Evolutionary conservation across 2,329 filamentous ascomycete genomes (phyloP).

Genomic region (Cladosporium halotolerans): DNA sequence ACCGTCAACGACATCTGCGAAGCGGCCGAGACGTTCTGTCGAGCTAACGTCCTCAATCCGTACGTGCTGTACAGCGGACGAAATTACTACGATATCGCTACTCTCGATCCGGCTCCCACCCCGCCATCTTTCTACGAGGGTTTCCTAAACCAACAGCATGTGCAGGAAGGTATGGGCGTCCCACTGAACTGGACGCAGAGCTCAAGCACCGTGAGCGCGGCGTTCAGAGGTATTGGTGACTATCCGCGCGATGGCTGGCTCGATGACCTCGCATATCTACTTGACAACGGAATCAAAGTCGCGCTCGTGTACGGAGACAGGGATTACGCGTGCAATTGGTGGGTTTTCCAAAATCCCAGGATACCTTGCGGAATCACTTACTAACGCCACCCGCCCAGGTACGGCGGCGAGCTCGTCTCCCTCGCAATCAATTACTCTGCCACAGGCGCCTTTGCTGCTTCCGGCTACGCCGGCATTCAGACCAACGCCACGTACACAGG

Average conservation of each 20-base stretch:
- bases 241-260: constrained; percentile 34
- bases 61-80: constrained; percentile 38
- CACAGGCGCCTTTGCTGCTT: constrained; percentile 39
- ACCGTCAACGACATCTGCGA: constrained; percentile 39
- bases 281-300: constrained; percentile 47
- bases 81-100: constrained; percentile 53
- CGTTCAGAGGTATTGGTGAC: constrained; percentile 34
- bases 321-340: constrained; percentile 46
- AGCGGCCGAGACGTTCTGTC: constrained; percentile 42
- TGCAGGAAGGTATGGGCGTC: constrained; percentile 52
- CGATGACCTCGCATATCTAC: constrained; percentile 35
- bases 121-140: constrained; percentile 40
- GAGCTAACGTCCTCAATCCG: constrained; percentile 37
- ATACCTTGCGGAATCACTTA: background rate
- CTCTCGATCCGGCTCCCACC: constrained; percentile 39
- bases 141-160: constrained; percentile 50
- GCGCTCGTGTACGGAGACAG: constrained; percentile 65
- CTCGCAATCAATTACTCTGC: constrained; percentile 39
- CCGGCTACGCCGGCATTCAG: constrained; percentile 40
- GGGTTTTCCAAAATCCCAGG: too few relatives aligned
- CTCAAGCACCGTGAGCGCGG: constrained; percentile 33
- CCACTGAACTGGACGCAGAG: constrained; percentile 51
- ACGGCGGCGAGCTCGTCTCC: constrained; percentile 29
- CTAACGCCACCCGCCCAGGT: constrained; percentile 7
- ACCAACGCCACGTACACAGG: constrained; percentile 18